Evolutionary conservation across 805 yeast species (phyloP), one percentile per base, ranked within the genome.

Genomic region (Candida piceae): DNA sequence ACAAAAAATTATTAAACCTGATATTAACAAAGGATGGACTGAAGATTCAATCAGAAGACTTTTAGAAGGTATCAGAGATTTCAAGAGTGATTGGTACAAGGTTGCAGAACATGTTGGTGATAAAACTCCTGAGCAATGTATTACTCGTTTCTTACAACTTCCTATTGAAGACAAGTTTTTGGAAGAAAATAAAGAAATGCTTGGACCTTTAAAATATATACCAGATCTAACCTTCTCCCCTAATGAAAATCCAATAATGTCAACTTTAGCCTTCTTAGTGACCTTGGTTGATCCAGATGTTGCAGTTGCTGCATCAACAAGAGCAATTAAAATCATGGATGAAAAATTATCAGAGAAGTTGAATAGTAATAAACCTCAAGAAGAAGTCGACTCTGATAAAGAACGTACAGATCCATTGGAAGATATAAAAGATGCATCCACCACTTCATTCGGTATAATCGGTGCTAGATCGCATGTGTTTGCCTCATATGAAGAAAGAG

Each of bases 211-310:
- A 45, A 84, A 80, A 54, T 87, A 74, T 58, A 80, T 90, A 4
- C 82, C 94, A 3, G 83, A 86, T 57, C 70, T 90, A 34, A 96
- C 97, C 11, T 81, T 85, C 34, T 76, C 86, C 25, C 75, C 86
- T 30, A 76, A 81, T 20, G 97, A 93, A 49, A 93, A 93, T 59
- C 98, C 99, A 2, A 88, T 93, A 4, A 72, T 93, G 66, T 82
- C 95, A 25, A 90, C 95, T n/a, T 72, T 93, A 44, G 81, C 96
- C 11, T 93, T 89, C 60, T 67, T 93, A 61, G 79, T 89, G 0
- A 80, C 86, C 26, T 63, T 89, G 34, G 94, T 88, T 13, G 96
- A 90, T 52, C 83, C 90, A 10, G 82, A 81, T 28, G 84, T 84
- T 16, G 96, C 90, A 1, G 77, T 79, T 38, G 87, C 89, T 9